Conservation (phyloP, 208 protist species). For the Phytomonas sp. region DNA sequence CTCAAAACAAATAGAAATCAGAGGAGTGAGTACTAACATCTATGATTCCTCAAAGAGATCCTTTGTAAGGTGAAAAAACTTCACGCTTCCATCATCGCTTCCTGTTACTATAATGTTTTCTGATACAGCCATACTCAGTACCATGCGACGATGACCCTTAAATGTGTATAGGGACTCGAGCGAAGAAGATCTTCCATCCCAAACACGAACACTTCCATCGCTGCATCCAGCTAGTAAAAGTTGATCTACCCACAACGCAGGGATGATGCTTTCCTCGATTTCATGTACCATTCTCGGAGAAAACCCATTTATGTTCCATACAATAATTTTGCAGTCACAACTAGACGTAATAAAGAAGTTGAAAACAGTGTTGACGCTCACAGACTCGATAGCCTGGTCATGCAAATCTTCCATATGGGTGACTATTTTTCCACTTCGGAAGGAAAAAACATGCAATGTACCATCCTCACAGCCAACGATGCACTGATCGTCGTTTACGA, state of each 20-base stretch:
- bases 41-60: not conserved
- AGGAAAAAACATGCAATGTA: slow-evolving; percentile 65
- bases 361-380: slow-evolving; percentile 29
- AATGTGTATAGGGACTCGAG: slow-evolving; percentile 36
- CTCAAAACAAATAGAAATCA: slow-evolving; percentile 1
- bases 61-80: slow-evolving; percentile 33
- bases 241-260: slow-evolving; percentile 47
- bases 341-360: slow-evolving; percentile 62
- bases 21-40: slow-evolving; percentile 5
- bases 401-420: slow-evolving; percentile 61
- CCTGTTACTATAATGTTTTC: slow-evolving; percentile 26
- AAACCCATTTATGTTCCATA: slow-evolving; percentile 74
- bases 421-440: slow-evolving; percentile 57
- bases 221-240: slow-evolving; percentile 67
- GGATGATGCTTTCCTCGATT: slow-evolving; percentile 75
- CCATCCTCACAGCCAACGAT: slow-evolving; percentile 81
- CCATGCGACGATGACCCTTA: slow-evolving; percentile 80
- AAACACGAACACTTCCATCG: slow-evolving; percentile 71
- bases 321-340: slow-evolving; percentile 69
- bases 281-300: slow-evolving; percentile 39
- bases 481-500: slow-evolving; percentile 69
- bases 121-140: slow-evolving; percentile 40
- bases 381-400: slow-evolving; percentile 76
- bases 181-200: slow-evolving; percentile 59
- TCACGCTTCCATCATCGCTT: slow-evolving; percentile 70